Evolutionary conservation across 139 green algal genomes (phyloP).

Genomic region (Ettlia oleoabundans): DNA sequence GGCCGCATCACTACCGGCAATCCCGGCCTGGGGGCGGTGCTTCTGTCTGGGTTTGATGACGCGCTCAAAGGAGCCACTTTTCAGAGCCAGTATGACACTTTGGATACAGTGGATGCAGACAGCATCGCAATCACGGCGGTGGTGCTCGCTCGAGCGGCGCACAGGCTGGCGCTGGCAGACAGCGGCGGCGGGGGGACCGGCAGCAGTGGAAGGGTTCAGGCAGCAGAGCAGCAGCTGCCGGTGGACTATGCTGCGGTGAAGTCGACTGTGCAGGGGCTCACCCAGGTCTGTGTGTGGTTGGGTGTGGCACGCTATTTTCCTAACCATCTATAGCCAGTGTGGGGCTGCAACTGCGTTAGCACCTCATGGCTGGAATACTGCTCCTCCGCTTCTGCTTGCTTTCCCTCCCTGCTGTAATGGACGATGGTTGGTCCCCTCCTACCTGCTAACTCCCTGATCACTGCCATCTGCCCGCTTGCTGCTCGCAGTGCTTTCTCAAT

Average conservation of each 20-base stretch:
- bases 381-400: no score
- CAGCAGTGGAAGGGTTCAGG: no score
- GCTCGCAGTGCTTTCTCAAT: conserved; percentile 17
- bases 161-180: conserved; percentile 49
- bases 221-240: conserved; percentile 19
- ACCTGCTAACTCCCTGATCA: background rate
- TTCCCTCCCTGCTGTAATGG: no score
- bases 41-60: conserved; percentile 71
- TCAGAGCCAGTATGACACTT: conserved; percentile 58
- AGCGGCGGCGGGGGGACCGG: background rate
- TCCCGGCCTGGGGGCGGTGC: conserved; percentile 34
- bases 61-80: conserved; percentile 59
- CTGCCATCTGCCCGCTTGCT: background rate
- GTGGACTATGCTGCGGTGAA: conserved; percentile 43
- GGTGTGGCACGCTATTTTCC: no score
- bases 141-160: conserved; percentile 57
- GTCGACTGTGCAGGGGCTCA: conserved; percentile 2
- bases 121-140: conserved; percentile 47
- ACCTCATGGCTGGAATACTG: no score
- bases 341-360: no score
- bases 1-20: no score
- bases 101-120: background rate
- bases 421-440: no score
- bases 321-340: no score
- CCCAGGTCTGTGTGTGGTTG: no score